Evolutionary conservation across 2,329 filamentous ascomycete genomes (phyloP), one percentile per base, ranked within the genome.

Genomic region (Sporothrix sp.): DNA sequence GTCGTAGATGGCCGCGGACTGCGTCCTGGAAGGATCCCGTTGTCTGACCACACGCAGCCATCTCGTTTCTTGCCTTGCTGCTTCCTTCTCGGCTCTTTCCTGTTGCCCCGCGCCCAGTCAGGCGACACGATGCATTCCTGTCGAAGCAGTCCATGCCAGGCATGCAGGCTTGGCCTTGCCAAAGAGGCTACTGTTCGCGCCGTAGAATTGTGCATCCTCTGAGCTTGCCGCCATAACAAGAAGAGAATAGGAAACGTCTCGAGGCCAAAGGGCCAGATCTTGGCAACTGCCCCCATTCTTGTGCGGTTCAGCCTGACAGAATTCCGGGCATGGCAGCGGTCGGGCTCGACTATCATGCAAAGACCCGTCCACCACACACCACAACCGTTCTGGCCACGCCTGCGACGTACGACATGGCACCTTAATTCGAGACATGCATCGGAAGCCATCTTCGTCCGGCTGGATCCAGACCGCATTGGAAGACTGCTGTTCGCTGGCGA

Each of bases 231-330:
- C n/a, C 10, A 4, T 13, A n/a, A 11, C 4, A 13, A 13, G 32
- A 13, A 14, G 13, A 7, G 32, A 33, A 13, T 7, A n/a, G 32
- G 13, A 13, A 33, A 33, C 10, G 32, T n/a, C n/a, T n/a, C n/a
- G 13, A 44, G 28, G 14, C 28, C 18, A 18, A n/a, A 20, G n/a
- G 25, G 25, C 25, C 25, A 23, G 37, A 13, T 16, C 35, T 38
- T 48, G 35, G 25, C 45, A 48, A 48, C 45, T 21, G 23, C 35
- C 18, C 14, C 25, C 45, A 48, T 48, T 48, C 45, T 35, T 32
- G 25, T 3, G 10, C 6, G 3, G 45, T 7, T n/a, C 35, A 27
- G 21, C 8, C 16, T 43, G n/a, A 40, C 40, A 45, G 13, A 13
- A 37, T 38, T 21, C 23, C 16, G 37, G 8, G 33, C 20, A 45